These are phyloP conservation scores for Gossypium mustelinum DNA, from an alignment of 345 rosid species.

Conservation along the genomic window DNA sequence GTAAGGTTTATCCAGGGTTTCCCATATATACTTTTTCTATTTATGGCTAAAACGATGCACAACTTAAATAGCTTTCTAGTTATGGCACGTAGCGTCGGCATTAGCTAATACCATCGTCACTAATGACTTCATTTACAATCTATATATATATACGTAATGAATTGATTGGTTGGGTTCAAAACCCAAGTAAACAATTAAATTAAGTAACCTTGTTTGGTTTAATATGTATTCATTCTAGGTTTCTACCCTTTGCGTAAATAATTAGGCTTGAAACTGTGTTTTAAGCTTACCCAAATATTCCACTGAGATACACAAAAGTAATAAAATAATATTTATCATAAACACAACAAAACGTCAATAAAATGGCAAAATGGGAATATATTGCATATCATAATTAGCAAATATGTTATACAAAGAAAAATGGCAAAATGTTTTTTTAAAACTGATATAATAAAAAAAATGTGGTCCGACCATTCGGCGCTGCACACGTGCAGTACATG, in stretches of 20 bases:
- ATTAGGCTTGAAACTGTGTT: background rate
- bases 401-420: background rate
- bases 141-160: background rate
- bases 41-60: background rate
- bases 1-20: background rate
- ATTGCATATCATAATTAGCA: background rate
- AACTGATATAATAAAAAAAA: no score
- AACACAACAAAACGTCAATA: no score
- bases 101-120: background rate
- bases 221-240: no score
- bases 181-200: background rate
- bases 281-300: background rate
- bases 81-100: background rate
- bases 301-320: background rate
- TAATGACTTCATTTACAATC: background rate
- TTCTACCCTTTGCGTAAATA: no score
- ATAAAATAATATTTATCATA: background rate
- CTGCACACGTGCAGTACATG: constrained; percentile 1
- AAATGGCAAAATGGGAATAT: no score
- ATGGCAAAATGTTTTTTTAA: background rate
- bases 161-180: background rate
- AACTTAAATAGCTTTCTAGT: background rate
- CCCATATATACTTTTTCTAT: background rate
- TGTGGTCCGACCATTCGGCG: background rate
- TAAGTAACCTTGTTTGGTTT: background rate